Percentiles rank a stretch among this genome's conserved stretches.
Conservation (phyloP, 2,329 filamentous ascomycete species). For the Fulvia fulva region DNA sequence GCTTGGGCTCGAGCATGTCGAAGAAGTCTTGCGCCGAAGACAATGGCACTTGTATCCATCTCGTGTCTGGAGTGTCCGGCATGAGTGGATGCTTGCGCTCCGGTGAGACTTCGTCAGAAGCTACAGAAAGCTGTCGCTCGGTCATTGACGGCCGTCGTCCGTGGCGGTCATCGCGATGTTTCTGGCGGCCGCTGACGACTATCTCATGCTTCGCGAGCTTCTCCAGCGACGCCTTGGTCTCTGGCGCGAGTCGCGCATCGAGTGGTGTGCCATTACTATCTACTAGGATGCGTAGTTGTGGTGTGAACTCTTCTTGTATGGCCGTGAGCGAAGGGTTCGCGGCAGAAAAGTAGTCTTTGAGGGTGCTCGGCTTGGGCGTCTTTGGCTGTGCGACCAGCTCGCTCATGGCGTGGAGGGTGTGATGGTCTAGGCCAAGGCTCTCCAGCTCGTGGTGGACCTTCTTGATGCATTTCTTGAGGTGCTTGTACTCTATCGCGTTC, state of each 20-base stretch:
- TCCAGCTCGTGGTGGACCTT: slow-evolving; percentile 69
- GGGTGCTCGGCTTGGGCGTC: background rate
- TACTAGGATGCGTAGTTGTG: slow-evolving; percentile 67
- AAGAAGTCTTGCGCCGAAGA: slow-evolving; percentile 79
- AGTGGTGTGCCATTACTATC: slow-evolving; percentile 63
- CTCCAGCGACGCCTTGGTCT: slow-evolving; percentile 62
- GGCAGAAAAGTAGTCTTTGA: slow-evolving; percentile 23
- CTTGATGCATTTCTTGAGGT: slow-evolving; percentile 86
- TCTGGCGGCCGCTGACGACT: slow-evolving; percentile 36
- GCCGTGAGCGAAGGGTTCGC: slow-evolving; percentile 20
- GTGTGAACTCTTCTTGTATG: slow-evolving; percentile 49
- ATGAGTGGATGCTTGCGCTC: background rate
- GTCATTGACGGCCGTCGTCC: slow-evolving; percentile 1
- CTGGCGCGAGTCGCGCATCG: slow-evolving; percentile 63
- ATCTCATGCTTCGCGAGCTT: slow-evolving; percentile 52
- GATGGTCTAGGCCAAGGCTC: slow-evolving; percentile 66
- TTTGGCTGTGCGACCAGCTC: slow-evolving; percentile 33
- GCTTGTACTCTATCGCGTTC: slow-evolving; percentile 75
- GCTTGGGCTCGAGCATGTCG: slow-evolving; percentile 66
- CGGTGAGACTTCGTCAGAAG: background rate
- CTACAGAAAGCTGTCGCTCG: background rate
- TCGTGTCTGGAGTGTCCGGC: slow-evolving; percentile 18
- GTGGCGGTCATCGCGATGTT: slow-evolving; percentile 19
- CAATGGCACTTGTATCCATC: slow-evolving; percentile 67
- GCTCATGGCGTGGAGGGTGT: slow-evolving; percentile 65